Base-by-base conservation (phyloP, 139 green algal genomes). In the Klebsormidium nitens region DNA sequence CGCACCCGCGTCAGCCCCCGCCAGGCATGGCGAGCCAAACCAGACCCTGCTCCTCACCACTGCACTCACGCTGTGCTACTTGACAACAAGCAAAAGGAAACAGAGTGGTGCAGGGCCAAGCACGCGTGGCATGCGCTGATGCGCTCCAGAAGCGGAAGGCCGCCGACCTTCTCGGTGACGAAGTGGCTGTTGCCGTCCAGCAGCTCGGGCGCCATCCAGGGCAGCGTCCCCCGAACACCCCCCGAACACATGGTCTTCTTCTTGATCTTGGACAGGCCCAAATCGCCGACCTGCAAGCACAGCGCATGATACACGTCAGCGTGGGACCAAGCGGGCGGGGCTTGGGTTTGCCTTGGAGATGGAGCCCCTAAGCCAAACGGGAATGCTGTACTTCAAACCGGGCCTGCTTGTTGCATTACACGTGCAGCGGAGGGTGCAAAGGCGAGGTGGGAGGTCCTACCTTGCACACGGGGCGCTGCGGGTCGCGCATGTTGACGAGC, bases 181-280 rank as follows among this genome's bases (percentile, higher is more conserved):
- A 38, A 11, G 19, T 69, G 36, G 31, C 17, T 19, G 52, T 73
- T 26, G 17, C 58, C 72, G 31, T 77, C 69, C 65, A 92, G 88
- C 47, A 92, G 77, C 84, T 92, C 87, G 0, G 86, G 87, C 3
- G 87, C 87, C 87, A 92, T 92, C 84, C 84, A 87, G 19, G 81
- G 81, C 57, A 87, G 50, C 0, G 82, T 86, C 26, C 82, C 82
- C 19, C 86, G 71, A 82, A 91, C 87, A 72, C 90, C 90, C 47
- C 86, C 87, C 34, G 69, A 83, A 34, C 91, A 67, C 52, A 87
- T 88, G 26, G 72, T 87, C 61, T 69, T 62, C 68, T 86, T 76
- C 76, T 93, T 93, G 36, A 75, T 65, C 74, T 89, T 86, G 57
- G 66, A 84, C 39, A 92, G 76, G 26, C 87, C 87, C 71, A 92